phyloP scores from a whole-genome alignment of 2,329 filamentous ascomycete genomes.

The Fusarium sp. region DNA sequence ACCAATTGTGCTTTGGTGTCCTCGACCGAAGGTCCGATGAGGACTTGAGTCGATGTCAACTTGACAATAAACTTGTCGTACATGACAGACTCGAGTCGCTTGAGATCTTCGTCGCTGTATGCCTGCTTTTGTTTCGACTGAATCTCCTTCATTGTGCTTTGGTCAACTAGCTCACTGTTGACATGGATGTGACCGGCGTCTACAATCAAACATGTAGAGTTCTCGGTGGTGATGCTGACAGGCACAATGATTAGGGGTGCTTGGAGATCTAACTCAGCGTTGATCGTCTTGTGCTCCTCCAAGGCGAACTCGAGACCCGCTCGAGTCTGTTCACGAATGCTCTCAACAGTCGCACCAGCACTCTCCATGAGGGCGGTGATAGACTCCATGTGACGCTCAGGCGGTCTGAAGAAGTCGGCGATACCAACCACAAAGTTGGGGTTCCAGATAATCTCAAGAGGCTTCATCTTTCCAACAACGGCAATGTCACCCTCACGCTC shows the following conservation, averaged over 20 bases:
- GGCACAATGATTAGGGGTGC: slow-evolving; percentile 96
- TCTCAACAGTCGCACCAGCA: slow-evolving; percentile 94
- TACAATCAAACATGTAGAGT: slow-evolving; percentile 87
- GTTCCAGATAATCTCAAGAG: slow-evolving; percentile 97
- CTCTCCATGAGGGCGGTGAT: slow-evolving; percentile 95
- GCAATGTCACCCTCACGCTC: slow-evolving; percentile 92
- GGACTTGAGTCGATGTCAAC: slow-evolving; percentile 90
- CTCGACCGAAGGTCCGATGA: slow-evolving; percentile 93
- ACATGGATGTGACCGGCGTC: slow-evolving; percentile 97
- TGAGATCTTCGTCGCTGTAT: slow-evolving; percentile 89
- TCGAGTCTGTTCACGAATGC: slow-evolving; percentile 91
- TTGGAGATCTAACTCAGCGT: slow-evolving; percentile 93
- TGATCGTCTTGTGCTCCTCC: slow-evolving; percentile 97
- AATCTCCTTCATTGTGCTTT: slow-evolving; percentile 86
- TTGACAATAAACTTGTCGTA: slow-evolving; percentile 97
- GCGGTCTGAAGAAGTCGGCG: slow-evolving; percentile 94
- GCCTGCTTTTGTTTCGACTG: slow-evolving; percentile 88
- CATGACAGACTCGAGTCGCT: slow-evolving; percentile 88
- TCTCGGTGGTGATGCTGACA: slow-evolving; percentile 83
- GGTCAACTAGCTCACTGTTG: slow-evolving; percentile 91
- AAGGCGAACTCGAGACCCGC: slow-evolving; percentile 95
- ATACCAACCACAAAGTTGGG: slow-evolving; percentile 91
- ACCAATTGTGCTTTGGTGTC: slow-evolving; percentile 85
- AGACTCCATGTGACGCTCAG: slow-evolving; percentile 97
- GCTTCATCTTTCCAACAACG: slow-evolving; percentile 89